Evolutionary conservation across 331 rosid genomes (phyloP).

Genomic region (Cydonia oblonga): DNA sequence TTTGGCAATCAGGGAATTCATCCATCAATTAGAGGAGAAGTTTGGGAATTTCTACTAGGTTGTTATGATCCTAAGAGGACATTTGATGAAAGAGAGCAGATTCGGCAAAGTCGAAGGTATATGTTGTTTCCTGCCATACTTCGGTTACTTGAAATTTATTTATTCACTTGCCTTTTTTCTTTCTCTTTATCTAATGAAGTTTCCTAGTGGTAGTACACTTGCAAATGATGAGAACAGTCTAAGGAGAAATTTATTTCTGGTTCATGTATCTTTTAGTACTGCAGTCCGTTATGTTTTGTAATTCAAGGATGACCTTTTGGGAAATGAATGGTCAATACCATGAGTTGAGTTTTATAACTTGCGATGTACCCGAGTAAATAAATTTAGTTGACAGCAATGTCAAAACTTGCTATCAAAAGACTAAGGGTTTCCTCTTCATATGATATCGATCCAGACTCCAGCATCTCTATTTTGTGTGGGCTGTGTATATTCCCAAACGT

Average conservation of each 20-base stretch:
- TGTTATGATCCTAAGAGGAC: slow-evolving; percentile 80
- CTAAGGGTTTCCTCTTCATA: neutral
- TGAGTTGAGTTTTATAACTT: neutral
- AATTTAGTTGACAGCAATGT: neutral
- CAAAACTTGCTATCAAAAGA: neutral
- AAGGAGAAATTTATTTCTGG: neutral
- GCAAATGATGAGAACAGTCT: neutral
- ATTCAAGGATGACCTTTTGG: neutral
- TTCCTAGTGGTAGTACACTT: neutral
- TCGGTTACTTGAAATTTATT: neutral
- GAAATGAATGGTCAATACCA: neutral
- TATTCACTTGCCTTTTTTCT: neutral
- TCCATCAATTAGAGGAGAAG: slow-evolving; percentile 97
- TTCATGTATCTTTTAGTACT: neutral
- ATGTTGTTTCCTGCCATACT: slow-evolving; percentile 1
- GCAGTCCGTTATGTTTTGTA: neutral
- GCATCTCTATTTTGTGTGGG: neutral
- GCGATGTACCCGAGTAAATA: neutral
- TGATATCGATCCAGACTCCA: neutral
- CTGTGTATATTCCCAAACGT: neutral
- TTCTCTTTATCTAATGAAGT: neutral
- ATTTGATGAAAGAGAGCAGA: slow-evolving; percentile 79
- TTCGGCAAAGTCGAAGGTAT: slow-evolving; percentile 70
- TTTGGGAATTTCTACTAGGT: slow-evolving; percentile 97
- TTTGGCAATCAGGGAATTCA: slow-evolving; percentile 67